Evolutionary conservation across 176 grass and related monocot genomes (phyloP).

Genomic region (Tillandsia fasciculata): DNA sequence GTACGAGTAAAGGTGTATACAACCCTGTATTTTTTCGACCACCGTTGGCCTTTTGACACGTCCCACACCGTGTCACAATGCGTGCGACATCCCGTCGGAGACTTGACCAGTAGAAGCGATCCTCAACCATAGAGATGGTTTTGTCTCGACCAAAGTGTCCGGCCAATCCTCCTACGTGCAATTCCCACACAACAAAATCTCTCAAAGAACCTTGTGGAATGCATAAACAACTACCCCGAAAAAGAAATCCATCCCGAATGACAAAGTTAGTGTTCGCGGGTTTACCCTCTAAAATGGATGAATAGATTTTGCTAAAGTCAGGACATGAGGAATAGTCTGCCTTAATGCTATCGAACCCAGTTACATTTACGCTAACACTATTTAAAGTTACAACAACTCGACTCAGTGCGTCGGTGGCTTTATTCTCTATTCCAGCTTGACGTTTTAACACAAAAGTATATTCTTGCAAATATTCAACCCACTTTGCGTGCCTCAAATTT

Average conservation of each 20-base stretch:
- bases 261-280: background rate
- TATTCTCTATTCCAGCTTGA: background rate
- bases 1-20: background rate
- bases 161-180: background rate
- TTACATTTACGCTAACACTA: no score
- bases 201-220: background rate
- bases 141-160: conserved; percentile 3
- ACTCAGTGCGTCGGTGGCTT: background rate
- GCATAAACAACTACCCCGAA: background rate
- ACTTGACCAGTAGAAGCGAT: background rate
- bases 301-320: background rate
- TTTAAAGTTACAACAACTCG: background rate
- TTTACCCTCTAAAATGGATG: background rate
- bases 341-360: no score
- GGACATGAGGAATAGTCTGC: background rate
- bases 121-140: background rate
- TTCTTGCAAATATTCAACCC: background rate
- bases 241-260: background rate
- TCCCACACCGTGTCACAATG: background rate
- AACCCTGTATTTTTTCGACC: background rate
- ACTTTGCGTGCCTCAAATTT: background rate
- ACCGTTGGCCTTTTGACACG: background rate
- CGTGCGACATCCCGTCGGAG: background rate
- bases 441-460: background rate
- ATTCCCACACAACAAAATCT: background rate